These are phyloP conservation scores for Solanum pimpinellifolium DNA, from an alignment of 257 asterid genomes.

Conservation along the genomic window DNA sequence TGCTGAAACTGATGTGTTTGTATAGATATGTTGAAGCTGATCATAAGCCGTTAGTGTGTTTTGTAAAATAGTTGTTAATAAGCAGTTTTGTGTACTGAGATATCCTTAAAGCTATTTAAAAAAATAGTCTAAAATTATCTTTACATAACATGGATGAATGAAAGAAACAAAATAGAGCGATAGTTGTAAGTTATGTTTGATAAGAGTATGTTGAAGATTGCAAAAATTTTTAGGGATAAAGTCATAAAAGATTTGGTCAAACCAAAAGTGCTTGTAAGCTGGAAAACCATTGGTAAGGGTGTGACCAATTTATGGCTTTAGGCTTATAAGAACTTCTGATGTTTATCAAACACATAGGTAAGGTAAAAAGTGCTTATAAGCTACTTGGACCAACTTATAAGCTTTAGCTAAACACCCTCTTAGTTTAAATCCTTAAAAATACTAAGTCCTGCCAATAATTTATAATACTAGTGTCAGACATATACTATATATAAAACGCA, in stretches of 20 bases:
- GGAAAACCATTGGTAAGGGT: neutral
- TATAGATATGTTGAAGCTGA: neutral
- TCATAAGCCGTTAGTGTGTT: neutral
- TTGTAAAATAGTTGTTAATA: neutral
- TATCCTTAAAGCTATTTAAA: neutral
- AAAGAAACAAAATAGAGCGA: neutral
- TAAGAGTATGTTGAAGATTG: neutral
- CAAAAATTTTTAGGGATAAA: neutral
- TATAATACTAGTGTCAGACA: neutral
- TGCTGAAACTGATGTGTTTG: neutral
- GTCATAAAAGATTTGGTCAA: neutral
- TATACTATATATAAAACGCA: neutral
- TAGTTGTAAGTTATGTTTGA: neutral
- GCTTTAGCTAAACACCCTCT: neutral
- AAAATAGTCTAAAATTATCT: neutral
- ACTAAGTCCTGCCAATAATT: neutral
- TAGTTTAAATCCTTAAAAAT: neutral
- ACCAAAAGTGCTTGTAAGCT: neutral
- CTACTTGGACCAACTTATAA: neutral
- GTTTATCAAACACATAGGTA: neutral
- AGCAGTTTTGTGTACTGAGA: neutral
- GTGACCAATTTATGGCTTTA: neutral
- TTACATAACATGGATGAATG: neutral
- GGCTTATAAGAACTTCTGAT: neutral
- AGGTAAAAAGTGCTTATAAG: neutral